Conservation (phyloP, 148 eudicot genomes). For the Amaranthus hypochondriacus region DNA sequence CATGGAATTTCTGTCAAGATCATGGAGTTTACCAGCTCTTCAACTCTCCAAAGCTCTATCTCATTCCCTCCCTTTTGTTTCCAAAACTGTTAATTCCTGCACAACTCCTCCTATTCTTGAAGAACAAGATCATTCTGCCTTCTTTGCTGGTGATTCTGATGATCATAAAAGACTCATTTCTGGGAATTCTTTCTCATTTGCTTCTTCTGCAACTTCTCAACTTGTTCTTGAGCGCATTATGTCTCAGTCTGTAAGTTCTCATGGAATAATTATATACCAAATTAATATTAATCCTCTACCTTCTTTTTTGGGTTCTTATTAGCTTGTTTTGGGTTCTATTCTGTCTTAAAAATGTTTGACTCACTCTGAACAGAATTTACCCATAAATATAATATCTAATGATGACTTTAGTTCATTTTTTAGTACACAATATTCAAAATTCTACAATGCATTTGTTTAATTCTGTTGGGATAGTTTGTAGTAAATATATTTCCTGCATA, state of each 20-base stretch:
- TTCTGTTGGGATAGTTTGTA: neutral
- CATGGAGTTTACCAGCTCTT: conserved; percentile 77
- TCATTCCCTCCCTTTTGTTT: conserved; percentile 29
- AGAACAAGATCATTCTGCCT: conserved; percentile 19
- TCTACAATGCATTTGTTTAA: neutral
- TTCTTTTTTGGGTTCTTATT: no score
- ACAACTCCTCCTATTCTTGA: conserved; percentile 33
- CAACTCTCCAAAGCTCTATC: conserved; percentile 65
- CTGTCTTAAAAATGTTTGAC: no score
- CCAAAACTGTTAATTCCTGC: conserved; percentile 19
- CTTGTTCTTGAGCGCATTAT: conserved; percentile 82
- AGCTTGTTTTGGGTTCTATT: no score
- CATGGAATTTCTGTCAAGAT: conserved; percentile 79
- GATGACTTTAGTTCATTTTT: neutral
- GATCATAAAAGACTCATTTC: conserved; percentile 29
- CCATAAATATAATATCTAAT: neutral
- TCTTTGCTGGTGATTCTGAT: conserved; percentile 24
- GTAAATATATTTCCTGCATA: neutral
- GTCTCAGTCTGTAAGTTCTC: conserved; percentile 69
- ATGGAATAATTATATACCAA: neutral
- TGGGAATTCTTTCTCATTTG: conserved; percentile 75
- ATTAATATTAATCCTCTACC: no score
- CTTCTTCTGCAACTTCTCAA: conserved; percentile 77
- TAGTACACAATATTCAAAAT: neutral
- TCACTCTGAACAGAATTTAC: no score